Evolutionary conservation across 495 filamentous ascomycete genomes (phyloP), one percentile per base, ranked within the genome.

Genomic region (Aspergillus homomorphus): DNA sequence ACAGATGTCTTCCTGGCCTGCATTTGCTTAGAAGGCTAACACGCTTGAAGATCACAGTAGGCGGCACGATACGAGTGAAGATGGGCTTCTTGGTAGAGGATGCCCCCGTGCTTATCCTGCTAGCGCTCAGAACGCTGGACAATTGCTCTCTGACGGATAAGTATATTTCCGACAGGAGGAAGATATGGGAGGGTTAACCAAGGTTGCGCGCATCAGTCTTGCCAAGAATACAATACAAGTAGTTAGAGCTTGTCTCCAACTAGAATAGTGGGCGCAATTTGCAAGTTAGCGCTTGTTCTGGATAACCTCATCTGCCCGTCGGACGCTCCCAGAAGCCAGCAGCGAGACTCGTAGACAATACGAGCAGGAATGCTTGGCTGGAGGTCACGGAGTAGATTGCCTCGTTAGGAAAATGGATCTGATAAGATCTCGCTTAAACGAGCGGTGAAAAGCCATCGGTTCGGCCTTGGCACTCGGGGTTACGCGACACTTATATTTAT

Each of bases 371-470:
- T 46, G 53, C 53, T 48, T 45, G 44, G 21, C 38, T 14, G 30
- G 45, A 45, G 52, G 18, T 45, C 43, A 19, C 33, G 21, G 21
- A 28, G 19, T 28, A 16, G 22, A 50, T 45, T 56, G 16, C 53
- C 53, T 23, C 1, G 42, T 56, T 26, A 46, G 53, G 53, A 26
- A 26, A 16, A 56, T 46, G 53, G 41, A 56, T 56, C 53, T 28
- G 53, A 56, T 56, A 46, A 56, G 38, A 45, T 45, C 41, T 46
- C 22, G 38, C 53, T 45, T 53, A 23, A n/a, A 15, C n/a, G 21
- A 4, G 44, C 22, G 22, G 46, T 50, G 43, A 4, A n/a, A 20
- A 45, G n/a, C 43, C 43, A 45, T 18, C 43, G 43, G 3, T 20
- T 45, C 43, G 2, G 43, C 21, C 46, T 28, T 50, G 46, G 46